Percentiles rank a stretch among this genome's conserved stretches.
Evolutionary conservation across 441 rosid species (phyloP).

Genomic region (Biscutella auriculata): DNA sequence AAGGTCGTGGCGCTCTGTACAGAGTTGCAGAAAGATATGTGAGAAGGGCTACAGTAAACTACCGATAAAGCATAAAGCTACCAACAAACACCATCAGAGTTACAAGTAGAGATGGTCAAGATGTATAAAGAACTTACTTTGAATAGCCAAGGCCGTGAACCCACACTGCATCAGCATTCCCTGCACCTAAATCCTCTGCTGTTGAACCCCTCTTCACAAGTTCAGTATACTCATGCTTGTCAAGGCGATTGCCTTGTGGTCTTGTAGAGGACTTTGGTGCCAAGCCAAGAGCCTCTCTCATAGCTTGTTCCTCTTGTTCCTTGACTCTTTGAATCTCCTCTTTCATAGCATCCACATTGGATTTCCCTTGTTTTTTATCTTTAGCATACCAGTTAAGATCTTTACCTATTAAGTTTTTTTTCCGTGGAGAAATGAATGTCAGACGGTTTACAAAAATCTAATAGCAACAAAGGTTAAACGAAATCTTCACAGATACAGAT

Average conservation of each 20-base stretch:
- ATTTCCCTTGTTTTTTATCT: conserved; percentile 45
- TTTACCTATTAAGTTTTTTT: conserved; percentile 48
- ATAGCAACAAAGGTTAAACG: neutral
- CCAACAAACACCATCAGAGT: too few relatives aligned
- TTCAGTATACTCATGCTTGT: conserved; percentile 83
- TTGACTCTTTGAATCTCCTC: conserved; percentile 83
- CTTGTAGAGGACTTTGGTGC: conserved; percentile 72
- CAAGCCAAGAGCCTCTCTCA: conserved; percentile 97
- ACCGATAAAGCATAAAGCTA: neutral
- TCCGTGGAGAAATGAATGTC: neutral
- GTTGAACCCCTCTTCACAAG: conserved; percentile 88
- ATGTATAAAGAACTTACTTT: conserved; percentile 35
- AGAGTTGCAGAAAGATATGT: conserved; percentile 7
- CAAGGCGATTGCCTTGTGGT: conserved; percentile 78
- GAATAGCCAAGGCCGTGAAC: conserved; percentile 87
- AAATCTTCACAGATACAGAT: too few relatives aligned
- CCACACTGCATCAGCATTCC: conserved; percentile 83
- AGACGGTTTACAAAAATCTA: neutral
- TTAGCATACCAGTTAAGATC: conserved; percentile 86
- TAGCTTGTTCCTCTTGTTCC: conserved; percentile 92
- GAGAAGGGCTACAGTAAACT: neutral
- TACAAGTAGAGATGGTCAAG: neutral
- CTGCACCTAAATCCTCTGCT: conserved; percentile 91
- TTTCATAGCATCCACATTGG: conserved; percentile 49
- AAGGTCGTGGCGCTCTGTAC: conserved; percentile 56